Conservation (phyloP, 805 yeast species). For the Henningerozyma blattae region DNA sequence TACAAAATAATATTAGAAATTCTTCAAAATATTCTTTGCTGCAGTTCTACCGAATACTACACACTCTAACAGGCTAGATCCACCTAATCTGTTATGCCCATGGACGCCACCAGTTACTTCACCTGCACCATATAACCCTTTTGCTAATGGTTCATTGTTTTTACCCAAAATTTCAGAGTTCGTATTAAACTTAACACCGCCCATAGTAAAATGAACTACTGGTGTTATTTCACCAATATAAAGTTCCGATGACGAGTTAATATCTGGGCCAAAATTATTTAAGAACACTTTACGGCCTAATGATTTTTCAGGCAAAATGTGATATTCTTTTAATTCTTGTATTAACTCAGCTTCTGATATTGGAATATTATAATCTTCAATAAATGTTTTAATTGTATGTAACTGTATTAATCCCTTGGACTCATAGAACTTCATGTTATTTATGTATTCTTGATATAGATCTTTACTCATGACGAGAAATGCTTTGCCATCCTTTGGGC, state of each 20-base stretch:
- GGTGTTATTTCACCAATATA: conserved; percentile 46
- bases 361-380: conserved; percentile 15
- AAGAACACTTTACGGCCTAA: conserved; percentile 27
- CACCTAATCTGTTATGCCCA: conserved; percentile 51
- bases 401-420: conserved; percentile 26
- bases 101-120: conserved; percentile 62
- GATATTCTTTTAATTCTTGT: conserved; percentile 14
- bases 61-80: conserved; percentile 45
- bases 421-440: conserved; percentile 41
- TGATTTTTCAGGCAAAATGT: conserved; percentile 19
- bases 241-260: conserved; percentile 20
- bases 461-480: conserved; percentile 29
- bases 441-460: conserved; percentile 33
- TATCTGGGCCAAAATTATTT: conserved; percentile 20
- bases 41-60: conserved; percentile 49
- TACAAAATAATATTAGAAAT: no score
- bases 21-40: conserved; percentile 23
- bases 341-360: conserved; percentile 13
- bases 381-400: conserved; percentile 21
- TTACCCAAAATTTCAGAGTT: conserved; percentile 31
- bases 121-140: conserved; percentile 50
- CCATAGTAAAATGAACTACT: conserved; percentile 56
- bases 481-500: conserved; percentile 22
- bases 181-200: conserved; percentile 48
- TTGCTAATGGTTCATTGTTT: conserved; percentile 23